A percentile compares a stretch with the other conserved stretches of the same genome.
phyloP scores from a whole-genome alignment of 768 basidiomycete species.

The Hygrophoropsis aurantiaca region DNA sequence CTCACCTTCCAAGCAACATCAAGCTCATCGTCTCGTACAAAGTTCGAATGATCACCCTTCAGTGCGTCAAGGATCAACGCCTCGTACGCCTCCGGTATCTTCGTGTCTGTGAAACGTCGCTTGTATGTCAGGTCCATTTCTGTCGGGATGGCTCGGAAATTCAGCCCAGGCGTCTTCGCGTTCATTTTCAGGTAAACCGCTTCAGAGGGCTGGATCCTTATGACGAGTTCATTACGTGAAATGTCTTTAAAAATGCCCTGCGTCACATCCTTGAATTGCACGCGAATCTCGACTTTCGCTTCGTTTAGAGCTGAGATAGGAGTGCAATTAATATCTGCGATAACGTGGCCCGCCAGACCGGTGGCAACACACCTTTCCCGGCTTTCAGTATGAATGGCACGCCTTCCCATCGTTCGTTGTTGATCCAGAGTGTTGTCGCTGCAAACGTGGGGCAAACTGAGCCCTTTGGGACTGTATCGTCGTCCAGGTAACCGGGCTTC shows the following conservation, averaged over 20 bases:
- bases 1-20: constrained; percentile 96
- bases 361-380: constrained; percentile 75
- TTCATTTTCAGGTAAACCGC: constrained; percentile 98
- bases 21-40: constrained; percentile 96
- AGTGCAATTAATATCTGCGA: constrained; percentile 1
- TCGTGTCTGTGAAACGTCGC: constrained; percentile 83
- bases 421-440: constrained; percentile 84
- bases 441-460: constrained; percentile 96
- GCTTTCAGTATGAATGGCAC: constrained; percentile 99
- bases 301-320: constrained; percentile 82
- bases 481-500: constrained; percentile 99
- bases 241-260: constrained; percentile 97
- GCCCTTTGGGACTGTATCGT: constrained; percentile 89
- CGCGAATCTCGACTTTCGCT: constrained; percentile 96
- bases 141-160: constrained; percentile 87
- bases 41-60: constrained; percentile 99
- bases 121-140: constrained; percentile 99
- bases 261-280: constrained; percentile 98
- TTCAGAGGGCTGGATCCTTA: constrained; percentile 95
- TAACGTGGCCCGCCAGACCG: constrained; percentile 6
- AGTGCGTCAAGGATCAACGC: constrained; percentile 93
- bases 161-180: constrained; percentile 88
- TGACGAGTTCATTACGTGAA: constrained; percentile 93
- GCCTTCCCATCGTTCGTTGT: constrained; percentile 97
- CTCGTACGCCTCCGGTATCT: constrained; percentile 97